phyloP scores from a whole-genome alignment of 495 filamentous ascomycete genomes.

The Aspergillus biplanus region DNA sequence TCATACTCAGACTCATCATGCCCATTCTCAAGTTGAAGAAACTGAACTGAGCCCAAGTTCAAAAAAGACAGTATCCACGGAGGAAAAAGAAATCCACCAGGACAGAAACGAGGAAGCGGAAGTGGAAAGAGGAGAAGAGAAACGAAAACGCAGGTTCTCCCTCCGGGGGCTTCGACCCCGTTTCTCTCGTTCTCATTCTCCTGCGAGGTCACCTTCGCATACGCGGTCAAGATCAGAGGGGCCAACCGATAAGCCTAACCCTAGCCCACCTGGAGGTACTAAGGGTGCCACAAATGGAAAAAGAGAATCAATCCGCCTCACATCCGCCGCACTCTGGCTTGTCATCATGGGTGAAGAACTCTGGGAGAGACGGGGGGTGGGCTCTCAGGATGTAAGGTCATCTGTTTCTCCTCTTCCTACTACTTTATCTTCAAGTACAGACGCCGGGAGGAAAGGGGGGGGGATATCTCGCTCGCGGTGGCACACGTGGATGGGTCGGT shows the following conservation, averaged over 20 bases:
- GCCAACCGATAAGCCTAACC: background rate
- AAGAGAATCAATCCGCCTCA: background rate
- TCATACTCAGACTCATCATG: background rate
- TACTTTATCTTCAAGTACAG: background rate
- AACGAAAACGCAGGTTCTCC: background rate
- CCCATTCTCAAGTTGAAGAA: background rate
- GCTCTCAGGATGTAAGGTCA: background rate
- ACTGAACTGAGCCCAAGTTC: too few relatives aligned
- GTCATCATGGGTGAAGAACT: constrained; percentile 35
- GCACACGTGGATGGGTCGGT: constrained; percentile 22
- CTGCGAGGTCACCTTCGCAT: too few relatives aligned
- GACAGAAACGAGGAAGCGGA: background rate
- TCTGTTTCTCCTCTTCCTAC: background rate
- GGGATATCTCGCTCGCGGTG: constrained; percentile 16
- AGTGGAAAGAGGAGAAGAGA: background rate
- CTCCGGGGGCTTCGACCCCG: background rate
- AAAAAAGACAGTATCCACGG: background rate
- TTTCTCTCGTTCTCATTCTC: background rate
- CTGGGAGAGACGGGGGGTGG: constrained; percentile 10
- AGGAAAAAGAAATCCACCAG: background rate
- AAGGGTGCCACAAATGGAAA: background rate
- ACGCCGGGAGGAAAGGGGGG: background rate
- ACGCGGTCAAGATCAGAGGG: too few relatives aligned
- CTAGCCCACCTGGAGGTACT: background rate
- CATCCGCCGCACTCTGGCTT: constrained; percentile 22